Evolutionary conservation across 2,329 filamentous ascomycete genomes (phyloP), one percentile per base, ranked within the genome.

Genomic region (Botrytis deweyae): DNA sequence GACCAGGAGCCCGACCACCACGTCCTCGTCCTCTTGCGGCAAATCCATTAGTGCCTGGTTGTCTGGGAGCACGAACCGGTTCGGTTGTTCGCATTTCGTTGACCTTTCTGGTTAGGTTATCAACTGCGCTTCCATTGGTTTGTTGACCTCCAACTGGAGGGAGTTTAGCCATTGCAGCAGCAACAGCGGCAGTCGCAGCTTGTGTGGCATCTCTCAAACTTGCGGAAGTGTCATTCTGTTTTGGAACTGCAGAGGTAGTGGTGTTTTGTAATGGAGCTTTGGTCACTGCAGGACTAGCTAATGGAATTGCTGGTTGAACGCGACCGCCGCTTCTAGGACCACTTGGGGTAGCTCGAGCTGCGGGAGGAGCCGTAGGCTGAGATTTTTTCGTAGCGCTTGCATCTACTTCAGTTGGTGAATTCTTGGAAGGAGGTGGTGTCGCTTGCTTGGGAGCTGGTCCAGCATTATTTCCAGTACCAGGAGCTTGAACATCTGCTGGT

Each of bases 81-180:
- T 91, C 89, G 74, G 89, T 89, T 6, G 90, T 84, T 74, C 92
- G 88, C 92, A 95, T 93, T 79, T 94, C 92, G 74, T 92, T 90
- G 49, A 95, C 91, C 81, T 92, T 92, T 80, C 89, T 91, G 1
- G 91, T 89, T 74, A 95, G 81, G 77, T 93, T 93, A 76, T 94
- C 92, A 80, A 93, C 86, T 3, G 85, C 84, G 44, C 84, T 85
- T 33, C 81, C 78, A 58, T 82, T 79, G 7, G 76, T 67, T 52
- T 82, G 80, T n/a, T 73, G 72, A 38, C 72, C 40, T 72, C 77
- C 79, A 36, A 78, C 77, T 46, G 80, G 78, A 70, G 85, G 82
- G 5, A 95, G 86, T 79, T 93, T 92, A 1, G 92, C 91, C 91
- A 94, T 94, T 2, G 93, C 93, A 59, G 91, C 89, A 70, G 92